Evolutionary conservation across 768 basidiomycete species (phyloP), one percentile per base, ranked within the genome.

Genomic region (Rhizopogon vulgaris): DNA sequence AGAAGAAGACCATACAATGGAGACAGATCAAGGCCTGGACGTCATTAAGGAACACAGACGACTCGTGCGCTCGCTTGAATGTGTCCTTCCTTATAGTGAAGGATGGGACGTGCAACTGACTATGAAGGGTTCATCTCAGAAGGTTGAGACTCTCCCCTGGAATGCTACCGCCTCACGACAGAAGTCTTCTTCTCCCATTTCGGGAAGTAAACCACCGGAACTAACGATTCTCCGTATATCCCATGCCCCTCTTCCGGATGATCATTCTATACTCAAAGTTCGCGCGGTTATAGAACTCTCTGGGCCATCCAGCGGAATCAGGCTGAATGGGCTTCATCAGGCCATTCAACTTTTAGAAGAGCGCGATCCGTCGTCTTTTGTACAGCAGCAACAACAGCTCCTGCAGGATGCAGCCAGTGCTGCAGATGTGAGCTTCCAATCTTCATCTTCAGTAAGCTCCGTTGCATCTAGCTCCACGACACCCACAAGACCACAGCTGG

Each of bases 41-140:
- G 86, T 85, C 50, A 67, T 90, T 15, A 80, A 83, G 40, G 91
- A 90, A 62, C 78, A 80, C 51, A 74, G 79, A 51, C 77, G 89
- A 39, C 72, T 91, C 15, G 84, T 83, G 17, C 78, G 92, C 37
- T 82, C 87, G 2, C 74, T 94, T 41, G 90, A 96, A 71, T 89
- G 85, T 60, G 71, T 83, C n/a, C 67, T 97, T 30, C 89, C 90
- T 3, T 74, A 80, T 1, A 70, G 74, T 15, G 84, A 87, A 55
- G 87, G 90, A 25, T 97, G 90, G 93, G 92, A 93, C 59, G 79
- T 94, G 1, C 90, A 86, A 58, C 72, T 95, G 25, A 77, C 84
- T 4, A 81, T 83, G 27, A 85, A 79, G 63, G 87, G 85, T 6
- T 85, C 87, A 1, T 85, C 84, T 0, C 81, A 84, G 32, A 81